Percentiles rank a stretch among this genome's conserved stretches.
Conservation (phyloP, 208 protist species). For the Trypanosoma platydactyli region DNA sequence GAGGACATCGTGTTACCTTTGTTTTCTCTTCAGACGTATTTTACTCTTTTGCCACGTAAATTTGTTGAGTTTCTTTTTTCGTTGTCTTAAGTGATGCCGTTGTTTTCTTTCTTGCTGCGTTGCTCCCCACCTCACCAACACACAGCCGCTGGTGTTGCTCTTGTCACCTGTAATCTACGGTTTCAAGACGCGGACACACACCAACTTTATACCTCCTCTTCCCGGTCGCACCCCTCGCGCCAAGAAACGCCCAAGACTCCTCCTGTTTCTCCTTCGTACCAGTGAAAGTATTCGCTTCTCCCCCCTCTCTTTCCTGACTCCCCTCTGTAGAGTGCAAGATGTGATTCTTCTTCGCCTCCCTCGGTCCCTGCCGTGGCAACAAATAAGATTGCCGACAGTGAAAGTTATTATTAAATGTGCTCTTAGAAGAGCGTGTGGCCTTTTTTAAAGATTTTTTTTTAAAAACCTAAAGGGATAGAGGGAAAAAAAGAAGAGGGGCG, state of each 20-base stretch:
- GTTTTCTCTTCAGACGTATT: slow-evolving; percentile 2
- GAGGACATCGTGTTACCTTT: slow-evolving; percentile 19
- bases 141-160: background rate
- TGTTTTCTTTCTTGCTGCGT: background rate
- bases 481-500: no score
- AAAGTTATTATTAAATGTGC: slow-evolving; percentile 1
- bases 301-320: no score
- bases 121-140: background rate
- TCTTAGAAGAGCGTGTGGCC: background rate
- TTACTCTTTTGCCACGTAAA: background rate
- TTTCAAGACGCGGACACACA: background rate
- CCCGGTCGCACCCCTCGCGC: no score
- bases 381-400: background rate
- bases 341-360: no score
- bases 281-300: no score
- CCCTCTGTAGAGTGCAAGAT: no score
- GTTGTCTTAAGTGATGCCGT: background rate
- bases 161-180: background rate
- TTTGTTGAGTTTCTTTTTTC: slow-evolving; percentile 15
- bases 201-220: no score
- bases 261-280: no score
- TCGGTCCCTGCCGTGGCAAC: no score
- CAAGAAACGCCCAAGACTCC: no score
- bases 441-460: background rate
- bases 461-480: slow-evolving; percentile 6